A percentile compares a stretch with the other conserved stretches of the same genome.
These are phyloP conservation scores for Pythium rishiriense DNA, from an alignment of 352 stramenopile genomes.

Conservation along the genomic window DNA sequence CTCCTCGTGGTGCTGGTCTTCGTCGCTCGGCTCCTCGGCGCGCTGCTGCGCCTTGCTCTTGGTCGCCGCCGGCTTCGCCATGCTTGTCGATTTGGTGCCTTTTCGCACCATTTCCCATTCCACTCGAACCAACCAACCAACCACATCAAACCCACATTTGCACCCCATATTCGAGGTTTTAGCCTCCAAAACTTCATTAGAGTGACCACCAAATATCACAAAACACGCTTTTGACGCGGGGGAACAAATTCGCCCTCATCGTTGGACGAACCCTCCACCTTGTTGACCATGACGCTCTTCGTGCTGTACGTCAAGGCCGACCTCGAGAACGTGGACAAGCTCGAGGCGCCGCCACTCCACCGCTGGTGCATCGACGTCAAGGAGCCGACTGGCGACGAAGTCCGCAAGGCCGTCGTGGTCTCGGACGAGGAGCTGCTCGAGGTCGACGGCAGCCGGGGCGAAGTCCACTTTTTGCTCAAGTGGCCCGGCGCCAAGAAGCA, in stretches of 20 bases:
- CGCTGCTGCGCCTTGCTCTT: conserved; percentile 18
- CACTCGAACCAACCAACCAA: conserved; percentile 30
- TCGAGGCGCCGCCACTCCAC: conserved; percentile 64
- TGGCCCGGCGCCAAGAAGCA: conserved; percentile 83
- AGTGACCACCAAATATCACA: no score
- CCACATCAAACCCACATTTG: conserved; percentile 22
- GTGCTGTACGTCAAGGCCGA: conserved; percentile 89
- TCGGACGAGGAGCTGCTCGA: conserved; percentile 80
- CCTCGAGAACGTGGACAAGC: conserved; percentile 82
- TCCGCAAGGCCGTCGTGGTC: conserved; percentile 73
- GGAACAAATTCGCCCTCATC: no score
- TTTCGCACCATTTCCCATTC: conserved; percentile 27
- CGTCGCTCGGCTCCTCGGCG: conserved; percentile 2
- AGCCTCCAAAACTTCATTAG: conserved; percentile 1
- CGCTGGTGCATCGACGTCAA: conserved; percentile 87
- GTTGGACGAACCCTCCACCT: neutral
- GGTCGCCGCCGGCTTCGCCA: conserved; percentile 22
- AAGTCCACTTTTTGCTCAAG: conserved; percentile 85
- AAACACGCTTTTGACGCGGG: neutral
- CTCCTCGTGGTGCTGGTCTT: conserved; percentile 12
- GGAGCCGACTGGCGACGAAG: conserved; percentile 76
- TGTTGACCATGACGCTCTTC: conserved; percentile 75
- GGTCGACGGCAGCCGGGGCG: conserved; percentile 68
- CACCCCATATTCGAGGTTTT: conserved; percentile 24
- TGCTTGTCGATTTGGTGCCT: conserved; percentile 23